These are phyloP conservation scores for Flaveria brownii DNA, from an alignment of 129 eudicot genomes.

Conservation along the genomic window DNA sequence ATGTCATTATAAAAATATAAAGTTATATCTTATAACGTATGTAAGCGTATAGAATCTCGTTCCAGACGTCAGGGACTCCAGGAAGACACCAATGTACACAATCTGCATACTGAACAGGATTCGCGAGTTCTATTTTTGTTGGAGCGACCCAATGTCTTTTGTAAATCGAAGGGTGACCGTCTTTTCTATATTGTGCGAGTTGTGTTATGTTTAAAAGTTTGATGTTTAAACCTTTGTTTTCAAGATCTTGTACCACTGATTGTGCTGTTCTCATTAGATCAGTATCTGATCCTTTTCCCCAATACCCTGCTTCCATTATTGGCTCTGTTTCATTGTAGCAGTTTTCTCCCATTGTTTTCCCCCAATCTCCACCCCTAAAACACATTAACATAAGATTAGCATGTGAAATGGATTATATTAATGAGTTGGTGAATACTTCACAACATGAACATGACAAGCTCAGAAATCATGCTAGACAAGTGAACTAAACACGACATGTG, in stretches of 20 bases:
- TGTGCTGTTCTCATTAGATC: slow-evolving; percentile 53
- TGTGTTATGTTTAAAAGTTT: slow-evolving; percentile 63
- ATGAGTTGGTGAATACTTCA: not conserved
- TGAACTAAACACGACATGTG: not conserved
- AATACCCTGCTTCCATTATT: slow-evolving; percentile 44
- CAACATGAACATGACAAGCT: not conserved
- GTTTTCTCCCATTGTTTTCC: slow-evolving; percentile 36
- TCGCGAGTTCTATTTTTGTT: slow-evolving; percentile 37
- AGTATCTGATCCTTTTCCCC: slow-evolving; percentile 52
- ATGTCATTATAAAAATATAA: not conserved
- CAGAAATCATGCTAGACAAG: not conserved
- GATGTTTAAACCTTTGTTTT: slow-evolving; percentile 47
- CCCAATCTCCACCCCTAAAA: slow-evolving; percentile 71
- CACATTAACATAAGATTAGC: slow-evolving; percentile 16
- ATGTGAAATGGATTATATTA: not conserved
- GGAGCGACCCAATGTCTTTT: slow-evolving; percentile 56
- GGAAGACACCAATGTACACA: slow-evolving; percentile 90
- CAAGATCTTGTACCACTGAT: slow-evolving; percentile 41
- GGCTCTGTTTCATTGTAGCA: slow-evolving; percentile 65
- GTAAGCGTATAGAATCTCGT: slow-evolving; percentile 54
- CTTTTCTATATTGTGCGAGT: slow-evolving; percentile 70
- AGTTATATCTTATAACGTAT: slow-evolving; percentile 31
- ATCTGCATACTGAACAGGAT: slow-evolving; percentile 53
- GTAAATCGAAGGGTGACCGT: slow-evolving; percentile 64
- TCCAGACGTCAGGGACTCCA: slow-evolving; percentile 74